Percentiles rank a stretch among this genome's conserved stretches.
Conservation (phyloP, 2,329 filamentous ascomycete species). For the Aureobasidium namibiae region DNA sequence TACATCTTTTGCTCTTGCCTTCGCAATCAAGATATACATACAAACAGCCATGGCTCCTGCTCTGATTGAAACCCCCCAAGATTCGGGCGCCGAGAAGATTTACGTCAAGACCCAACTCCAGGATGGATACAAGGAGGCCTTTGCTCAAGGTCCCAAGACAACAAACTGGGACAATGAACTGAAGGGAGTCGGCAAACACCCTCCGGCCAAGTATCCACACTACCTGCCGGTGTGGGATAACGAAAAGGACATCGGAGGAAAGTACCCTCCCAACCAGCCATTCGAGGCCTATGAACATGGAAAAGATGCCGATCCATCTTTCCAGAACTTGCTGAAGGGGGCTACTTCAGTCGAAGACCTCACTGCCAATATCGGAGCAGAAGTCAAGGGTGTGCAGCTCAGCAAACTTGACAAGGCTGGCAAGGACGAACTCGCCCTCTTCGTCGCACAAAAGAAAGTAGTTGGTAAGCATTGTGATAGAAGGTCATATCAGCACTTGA, state of each 20-base stretch:
- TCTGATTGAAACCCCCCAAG: conserved; percentile 30
- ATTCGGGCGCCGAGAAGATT: conserved; percentile 18
- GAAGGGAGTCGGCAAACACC: conserved; percentile 45
- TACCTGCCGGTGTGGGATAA: conserved; percentile 42
- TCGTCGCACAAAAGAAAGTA: conserved; percentile 69
- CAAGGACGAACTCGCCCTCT: conserved; percentile 68
- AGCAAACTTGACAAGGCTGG: conserved; percentile 58
- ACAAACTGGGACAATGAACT: conserved; percentile 45
- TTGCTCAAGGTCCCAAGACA: conserved; percentile 32
- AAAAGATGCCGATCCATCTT: conserved; percentile 62
- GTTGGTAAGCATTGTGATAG: conserved; percentile 41
- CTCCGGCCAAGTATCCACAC: conserved; percentile 56
- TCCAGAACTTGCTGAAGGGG: conserved; percentile 57
- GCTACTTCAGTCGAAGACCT: conserved; percentile 46
- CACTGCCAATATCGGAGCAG: conserved; percentile 66
- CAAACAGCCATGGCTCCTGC: conserved; percentile 33
- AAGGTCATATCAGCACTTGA: background rate
- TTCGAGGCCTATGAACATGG: conserved; percentile 71
- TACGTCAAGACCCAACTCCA: conserved; percentile 1
- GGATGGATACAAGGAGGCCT: conserved; percentile 35
- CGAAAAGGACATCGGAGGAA: conserved; percentile 18
- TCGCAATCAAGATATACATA: background rate
- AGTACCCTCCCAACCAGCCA: conserved; percentile 56
- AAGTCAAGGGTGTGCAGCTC: conserved; percentile 63
- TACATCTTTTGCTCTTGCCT: background rate